Conservation (phyloP, 2,329 filamentous ascomycete genomes). For the Leptosphaerulina australis region DNA sequence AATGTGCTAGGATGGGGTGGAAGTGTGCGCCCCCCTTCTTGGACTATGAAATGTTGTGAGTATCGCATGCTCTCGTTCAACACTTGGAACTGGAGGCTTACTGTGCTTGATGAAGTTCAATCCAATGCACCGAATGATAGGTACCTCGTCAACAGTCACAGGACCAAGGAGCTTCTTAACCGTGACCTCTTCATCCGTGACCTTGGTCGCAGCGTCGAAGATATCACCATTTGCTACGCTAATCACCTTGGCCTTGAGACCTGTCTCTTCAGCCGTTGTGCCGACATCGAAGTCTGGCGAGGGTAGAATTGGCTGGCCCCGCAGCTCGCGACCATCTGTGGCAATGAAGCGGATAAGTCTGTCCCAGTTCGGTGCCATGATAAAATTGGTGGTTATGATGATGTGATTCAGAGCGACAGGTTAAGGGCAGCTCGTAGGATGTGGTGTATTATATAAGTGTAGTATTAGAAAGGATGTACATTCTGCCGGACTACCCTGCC, state of each 20-base stretch:
- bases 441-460: slow-evolving; percentile 6
- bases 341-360: slow-evolving; percentile 62
- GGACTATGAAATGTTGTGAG: slow-evolving; percentile 48
- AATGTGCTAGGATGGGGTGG: slow-evolving; percentile 60
- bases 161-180: slow-evolving; percentile 63
- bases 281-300: slow-evolving; percentile 57
- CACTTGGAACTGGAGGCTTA: slow-evolving; percentile 19
- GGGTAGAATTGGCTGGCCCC: slow-evolving; percentile 60
- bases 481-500: slow-evolving; percentile 25
- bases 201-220: slow-evolving; percentile 57
- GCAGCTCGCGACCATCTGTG: slow-evolving; percentile 57
- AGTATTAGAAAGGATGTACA: slow-evolving; percentile 21
- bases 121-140: slow-evolving; percentile 64
- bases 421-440: not conserved
- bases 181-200: slow-evolving; percentile 61
- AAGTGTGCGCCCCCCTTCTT: slow-evolving; percentile 58
- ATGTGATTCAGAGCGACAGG: not conserved
- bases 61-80: not conserved
- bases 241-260: slow-evolving; percentile 60
- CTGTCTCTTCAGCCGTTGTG: slow-evolving; percentile 54
- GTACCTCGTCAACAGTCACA: slow-evolving; percentile 57
- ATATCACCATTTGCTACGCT: slow-evolving; percentile 54
- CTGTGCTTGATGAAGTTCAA: slow-evolving; percentile 66
- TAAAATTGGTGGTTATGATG: not conserved
- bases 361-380: slow-evolving; percentile 52